phyloP scores from a whole-genome alignment of 2,329 filamentous ascomycete species.

The Monosporascus sp. region DNA sequence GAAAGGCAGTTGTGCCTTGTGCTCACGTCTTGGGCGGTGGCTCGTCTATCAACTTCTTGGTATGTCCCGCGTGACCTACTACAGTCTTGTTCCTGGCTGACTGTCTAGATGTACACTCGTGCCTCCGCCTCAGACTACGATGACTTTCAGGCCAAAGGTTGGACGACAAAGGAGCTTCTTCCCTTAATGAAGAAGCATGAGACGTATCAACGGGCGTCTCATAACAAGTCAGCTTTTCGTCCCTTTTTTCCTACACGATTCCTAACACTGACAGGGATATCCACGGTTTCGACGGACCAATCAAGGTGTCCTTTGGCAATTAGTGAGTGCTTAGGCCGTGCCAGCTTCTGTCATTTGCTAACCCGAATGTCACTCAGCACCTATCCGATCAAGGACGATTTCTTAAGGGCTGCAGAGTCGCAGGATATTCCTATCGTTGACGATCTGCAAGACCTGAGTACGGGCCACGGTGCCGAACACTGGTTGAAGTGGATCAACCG shows the following conservation, averaged over 20 bases:
- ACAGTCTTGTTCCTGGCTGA: conserved; percentile 7
- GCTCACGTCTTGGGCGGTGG: conserved; percentile 69
- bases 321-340: conserved; percentile 36
- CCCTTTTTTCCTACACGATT: background rate
- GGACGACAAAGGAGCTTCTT: conserved; percentile 69
- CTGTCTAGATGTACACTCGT: conserved; percentile 62
- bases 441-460: conserved; percentile 68
- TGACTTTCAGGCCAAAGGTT: conserved; percentile 75
- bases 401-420: conserved; percentile 66
- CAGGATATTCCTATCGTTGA: conserved; percentile 71
- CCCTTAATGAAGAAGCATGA: conserved; percentile 78
- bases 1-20: conserved; percentile 69
- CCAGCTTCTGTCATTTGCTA: conserved; percentile 7
- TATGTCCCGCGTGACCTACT: conserved; percentile 22
- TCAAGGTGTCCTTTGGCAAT: conserved; percentile 78
- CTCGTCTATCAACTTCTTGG: conserved; percentile 75
- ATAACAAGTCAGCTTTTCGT: conserved; percentile 42
- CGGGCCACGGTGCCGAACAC: conserved; percentile 69
- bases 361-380: conserved; percentile 36
- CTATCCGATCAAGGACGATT: conserved; percentile 79
- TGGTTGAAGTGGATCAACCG: conserved; percentile 86
- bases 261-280: conserved; percentile 44
- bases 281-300: conserved; percentile 74
- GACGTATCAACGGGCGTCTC: conserved; percentile 65
- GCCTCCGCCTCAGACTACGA: conserved; percentile 71